Base-by-base conservation (phyloP, 305 asterid genomes). In the Ilex paraguariensis region DNA sequence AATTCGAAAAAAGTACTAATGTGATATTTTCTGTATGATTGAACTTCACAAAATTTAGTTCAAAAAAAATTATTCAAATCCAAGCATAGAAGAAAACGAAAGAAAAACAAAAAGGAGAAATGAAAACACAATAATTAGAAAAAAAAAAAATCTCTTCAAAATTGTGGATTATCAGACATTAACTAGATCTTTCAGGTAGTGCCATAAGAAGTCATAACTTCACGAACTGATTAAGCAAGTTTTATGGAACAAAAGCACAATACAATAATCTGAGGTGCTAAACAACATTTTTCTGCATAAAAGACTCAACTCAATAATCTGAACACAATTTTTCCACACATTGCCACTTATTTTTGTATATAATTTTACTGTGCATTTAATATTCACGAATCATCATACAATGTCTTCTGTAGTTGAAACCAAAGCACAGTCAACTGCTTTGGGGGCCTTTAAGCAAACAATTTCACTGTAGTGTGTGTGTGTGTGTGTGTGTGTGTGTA, bases 21-120 rank as follows among this genome's bases (percentile, higher is more conserved):
- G 64, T 33, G 4, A 73, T 59, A 49, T 39, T 72, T 14, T 21
- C 30, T 10, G 57, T 8, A 36, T 36, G 5, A 46, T 10, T 10
- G 13, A 46, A 46, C 15, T 46, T 3, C 5, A 5, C 13, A 46
- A 46, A 46, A 46, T 10, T 21, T 21, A 21, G 28, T 21, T 21
- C 28, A 21, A 21, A 21, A 21, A 21, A 0, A 21, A 0, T 0
- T 21, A 21, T 21, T 21, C 28, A 21, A 21, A 21, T 21, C 28
- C 28, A 21, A 21, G 28, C 28, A 21, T 21, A 21, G 28, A 21
- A 21, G 28, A 21, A 46, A 46, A 7, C 52, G 52, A 46, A 46
- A 8, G 5, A 46, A 46, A 46, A 46, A 13, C 42, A 36, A 36
- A 36, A 36, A 8, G 9, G 42, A 21, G 2, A 21, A 21, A 21